Evolutionary conservation across 495 filamentous ascomycete species (phyloP), one percentile per base, ranked within the genome.

Genomic region (Chaetomidium leptoderma): DNA sequence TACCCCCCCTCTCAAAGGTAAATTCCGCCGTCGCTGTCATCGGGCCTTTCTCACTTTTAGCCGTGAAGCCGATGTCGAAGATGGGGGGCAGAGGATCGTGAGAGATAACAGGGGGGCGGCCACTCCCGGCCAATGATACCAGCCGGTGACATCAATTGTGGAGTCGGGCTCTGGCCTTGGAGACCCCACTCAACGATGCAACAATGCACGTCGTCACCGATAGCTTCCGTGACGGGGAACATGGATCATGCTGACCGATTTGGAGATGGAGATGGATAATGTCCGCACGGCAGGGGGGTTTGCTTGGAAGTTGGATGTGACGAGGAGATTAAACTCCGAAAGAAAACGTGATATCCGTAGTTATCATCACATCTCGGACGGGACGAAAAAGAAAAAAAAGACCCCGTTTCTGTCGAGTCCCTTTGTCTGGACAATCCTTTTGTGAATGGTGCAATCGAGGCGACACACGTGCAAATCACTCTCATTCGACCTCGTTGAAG

Each of bases 151-250:
- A n/a, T n/a, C n/a, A n/a, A n/a, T n/a, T n/a, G n/a, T n/a, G n/a
- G n/a, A n/a, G n/a, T n/a, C n/a, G n/a, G n/a, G 29, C 14, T n/a
- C 27, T 44, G 27, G 21, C 29, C n/a, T 42, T 8, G 29, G 19
- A 13, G 5, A 27, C 14, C 48, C 55, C 47, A 51, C 47, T 19
- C 13, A 13, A 11, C 21, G 58, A 60, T 60, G 35, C 47, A 39
- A 23, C 53, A 55, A 55, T 60, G 58, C 52, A 56, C 37, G 36
- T 51, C 53, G 58, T 60, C 58, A 51, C 58, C 58, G 58, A 60
- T 60, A 60, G 58, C 58, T 60, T 49, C 58, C 59, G 59, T 61
- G 39, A 57, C 59, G 53, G 58, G 58, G 30, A 60, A 21, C 52
- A 60, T 55, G 52, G 52, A 39, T 52, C 30, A 33, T 46, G 44